A percentile compares a stretch with the other conserved stretches of the same genome.
Conservation (phyloP, 139 green algal species). For the Spirogloea muscicola region DNA sequence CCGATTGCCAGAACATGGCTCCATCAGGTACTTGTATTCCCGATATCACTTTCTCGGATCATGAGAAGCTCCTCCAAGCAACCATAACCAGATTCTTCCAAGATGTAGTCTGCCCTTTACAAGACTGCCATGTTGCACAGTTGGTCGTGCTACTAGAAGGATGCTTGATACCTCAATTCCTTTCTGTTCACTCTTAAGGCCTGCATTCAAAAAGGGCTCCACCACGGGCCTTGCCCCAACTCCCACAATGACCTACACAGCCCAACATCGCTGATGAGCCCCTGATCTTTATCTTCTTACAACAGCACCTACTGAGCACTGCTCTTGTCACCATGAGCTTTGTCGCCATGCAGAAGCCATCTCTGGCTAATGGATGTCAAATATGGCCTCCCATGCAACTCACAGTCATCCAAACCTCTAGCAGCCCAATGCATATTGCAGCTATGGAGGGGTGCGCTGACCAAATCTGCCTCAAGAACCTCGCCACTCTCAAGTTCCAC, state of each 20-base stretch:
- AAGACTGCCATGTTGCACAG: neutral
- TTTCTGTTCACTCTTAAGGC: conserved; percentile 55
- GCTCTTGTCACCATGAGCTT: neutral
- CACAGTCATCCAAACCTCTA: neutral
- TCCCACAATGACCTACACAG: conserved; percentile 64
- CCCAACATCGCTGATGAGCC: neutral
- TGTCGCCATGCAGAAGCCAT: neutral
- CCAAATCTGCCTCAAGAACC: conserved; percentile 58
- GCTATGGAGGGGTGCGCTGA: conserved; percentile 41
- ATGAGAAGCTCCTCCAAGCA: neutral
- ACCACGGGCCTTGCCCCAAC: conserved; percentile 68
- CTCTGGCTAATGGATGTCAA: neutral
- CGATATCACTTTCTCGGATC: neutral
- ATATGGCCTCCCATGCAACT: neutral
- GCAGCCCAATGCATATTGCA: neutral
- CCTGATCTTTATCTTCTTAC: no score
- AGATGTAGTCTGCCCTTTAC: neutral
- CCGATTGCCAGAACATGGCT: neutral
- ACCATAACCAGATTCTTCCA: neutral
- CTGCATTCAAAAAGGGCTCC: conserved; percentile 60
- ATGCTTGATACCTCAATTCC: conserved; percentile 73
- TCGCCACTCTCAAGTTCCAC: conserved; percentile 61
- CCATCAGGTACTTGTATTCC: neutral
- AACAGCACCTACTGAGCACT: neutral
- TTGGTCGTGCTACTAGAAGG: conserved; percentile 39